These are phyloP conservation scores for Trichosporon asahii DNA, from an alignment of 1,284 basidiomycete species.

Conservation along the genomic window DNA sequence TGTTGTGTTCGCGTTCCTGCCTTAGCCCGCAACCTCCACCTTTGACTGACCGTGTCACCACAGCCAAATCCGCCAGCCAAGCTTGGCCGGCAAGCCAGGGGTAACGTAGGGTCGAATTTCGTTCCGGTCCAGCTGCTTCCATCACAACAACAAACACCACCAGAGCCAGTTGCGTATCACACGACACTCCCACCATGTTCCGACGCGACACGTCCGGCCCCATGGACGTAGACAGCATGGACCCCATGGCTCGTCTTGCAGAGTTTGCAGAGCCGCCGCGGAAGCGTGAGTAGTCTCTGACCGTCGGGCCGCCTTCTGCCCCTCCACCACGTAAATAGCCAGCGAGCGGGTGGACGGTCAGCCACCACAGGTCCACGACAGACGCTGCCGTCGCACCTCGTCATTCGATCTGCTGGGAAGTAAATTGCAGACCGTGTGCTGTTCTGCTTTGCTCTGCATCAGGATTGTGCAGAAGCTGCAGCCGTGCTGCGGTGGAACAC, in stretches of 20 bases:
- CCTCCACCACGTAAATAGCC: neutral
- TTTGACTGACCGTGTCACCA: too few species aligned
- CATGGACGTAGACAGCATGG: conserved; percentile 43
- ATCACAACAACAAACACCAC: conserved; percentile 4
- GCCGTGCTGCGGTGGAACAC: neutral
- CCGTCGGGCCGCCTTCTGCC: too few species aligned
- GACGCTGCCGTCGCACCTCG: too few species aligned
- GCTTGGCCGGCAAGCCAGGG: neutral
- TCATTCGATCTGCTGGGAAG: too few species aligned
- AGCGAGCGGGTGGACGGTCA: neutral
- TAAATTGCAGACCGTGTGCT: too few species aligned
- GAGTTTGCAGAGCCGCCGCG: conserved; percentile 40
- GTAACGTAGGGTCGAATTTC: neutral
- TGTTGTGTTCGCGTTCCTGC: neutral
- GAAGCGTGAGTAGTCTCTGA: conserved; percentile 37
- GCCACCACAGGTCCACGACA: neutral
- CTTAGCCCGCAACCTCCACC: neutral
- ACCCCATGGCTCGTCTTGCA: conserved; percentile 30
- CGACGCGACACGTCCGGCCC: conserved; percentile 38
- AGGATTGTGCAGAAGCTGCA: neutral
- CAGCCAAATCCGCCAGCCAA: neutral
- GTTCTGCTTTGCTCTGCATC: too few species aligned
- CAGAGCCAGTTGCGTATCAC: neutral
- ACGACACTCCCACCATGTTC: conserved; percentile 13
- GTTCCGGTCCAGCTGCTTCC: neutral